A percentile compares a stretch with the other conserved stretches of the same genome.
Conservation (phyloP, 1,284 basidiomycete genomes). For the Tilletia caries region DNA sequence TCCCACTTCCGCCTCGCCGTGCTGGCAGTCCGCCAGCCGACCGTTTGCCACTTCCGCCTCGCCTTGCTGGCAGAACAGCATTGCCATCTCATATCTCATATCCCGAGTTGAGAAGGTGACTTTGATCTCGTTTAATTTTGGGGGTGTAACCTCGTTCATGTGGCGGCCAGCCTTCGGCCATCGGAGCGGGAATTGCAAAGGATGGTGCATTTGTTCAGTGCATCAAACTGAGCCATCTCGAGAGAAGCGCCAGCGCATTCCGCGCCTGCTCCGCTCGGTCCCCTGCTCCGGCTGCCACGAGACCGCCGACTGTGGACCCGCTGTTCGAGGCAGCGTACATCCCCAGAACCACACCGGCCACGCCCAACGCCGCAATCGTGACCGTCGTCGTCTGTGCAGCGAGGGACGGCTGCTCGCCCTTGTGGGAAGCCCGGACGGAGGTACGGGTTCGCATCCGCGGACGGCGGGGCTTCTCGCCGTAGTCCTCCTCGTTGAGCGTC, state of each 20-base stretch:
- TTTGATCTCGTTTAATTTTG: no score
- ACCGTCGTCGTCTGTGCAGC: constrained; percentile 1
- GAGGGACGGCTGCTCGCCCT: background rate
- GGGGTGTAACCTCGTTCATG: no score
- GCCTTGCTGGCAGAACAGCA: no score
- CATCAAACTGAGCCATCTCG: constrained; percentile 11
- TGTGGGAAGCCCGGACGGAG: constrained; percentile 5
- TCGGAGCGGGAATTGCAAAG: no score
- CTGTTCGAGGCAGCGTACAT: constrained; percentile 10
- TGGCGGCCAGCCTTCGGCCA: no score
- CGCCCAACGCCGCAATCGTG: constrained; percentile 4
- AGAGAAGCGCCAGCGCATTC: background rate
- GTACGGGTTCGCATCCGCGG: background rate
- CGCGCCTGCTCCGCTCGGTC: constrained; percentile 9
- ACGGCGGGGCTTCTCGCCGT: background rate
- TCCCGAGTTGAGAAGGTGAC: no score
- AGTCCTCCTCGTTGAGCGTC: background rate
- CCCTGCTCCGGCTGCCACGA: background rate
- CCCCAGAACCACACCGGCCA: constrained; percentile 1
- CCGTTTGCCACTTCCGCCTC: no score
- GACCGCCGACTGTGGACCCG: background rate
- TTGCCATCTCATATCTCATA: no score
- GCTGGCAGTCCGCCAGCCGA: no score
- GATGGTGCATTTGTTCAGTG: background rate
- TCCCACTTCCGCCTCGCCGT: no score